Base-by-base conservation (phyloP, 2,329 filamentous ascomycete species). In the Scopulariopsis brevicaulis region DNA sequence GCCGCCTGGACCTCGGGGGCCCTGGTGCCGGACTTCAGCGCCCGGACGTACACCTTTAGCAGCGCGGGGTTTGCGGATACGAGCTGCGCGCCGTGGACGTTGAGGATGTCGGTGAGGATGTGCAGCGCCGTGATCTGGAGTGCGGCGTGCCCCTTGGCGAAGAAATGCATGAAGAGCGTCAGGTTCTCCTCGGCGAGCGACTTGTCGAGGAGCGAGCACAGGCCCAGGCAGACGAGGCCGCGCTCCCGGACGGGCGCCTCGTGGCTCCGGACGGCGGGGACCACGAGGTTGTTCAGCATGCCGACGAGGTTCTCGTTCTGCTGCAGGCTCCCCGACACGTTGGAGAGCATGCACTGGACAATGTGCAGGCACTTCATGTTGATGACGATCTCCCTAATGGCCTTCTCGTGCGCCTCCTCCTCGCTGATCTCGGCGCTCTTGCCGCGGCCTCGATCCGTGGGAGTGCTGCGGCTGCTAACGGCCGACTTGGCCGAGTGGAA, bases 331-430 rank as follows among this genome's bases (percentile, higher is more conserved):
- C 90, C 90, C 57, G 89, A 81, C 11, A 99, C 90, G 67, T 97
- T 96, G 68, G 95, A 86, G 56, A 99, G 80, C 89, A 97, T 96
- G 77, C 91, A 97, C 71, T 96, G 90, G 28, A 95, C 92, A 64
- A 99, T 96, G 68, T 96, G 89, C 61, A 99, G 79, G 70, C 94
- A 97, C 74, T 97, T 97, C 83, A 96, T 92, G 76, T 97, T 97
- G 70, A 97, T 88, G 76, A 96, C 85, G 67, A 96, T 94, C 72
- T 96, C 91, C 63, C 84, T 86, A 63, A 96, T 84, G 1, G 89
- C 90, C 73, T 92, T 95, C 53, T 81, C 79, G 63, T 83, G 79
- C 11, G 83, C 82, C 62, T 86, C 83, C 63, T 89, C 87, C 59
- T 87, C 84, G 55, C 74, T 81, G 59, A 81, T 64, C 58, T 77